phyloP scores from a whole-genome alignment of 768 basidiomycete genomes.

The Tricholoma hemisulphureum region DNA sequence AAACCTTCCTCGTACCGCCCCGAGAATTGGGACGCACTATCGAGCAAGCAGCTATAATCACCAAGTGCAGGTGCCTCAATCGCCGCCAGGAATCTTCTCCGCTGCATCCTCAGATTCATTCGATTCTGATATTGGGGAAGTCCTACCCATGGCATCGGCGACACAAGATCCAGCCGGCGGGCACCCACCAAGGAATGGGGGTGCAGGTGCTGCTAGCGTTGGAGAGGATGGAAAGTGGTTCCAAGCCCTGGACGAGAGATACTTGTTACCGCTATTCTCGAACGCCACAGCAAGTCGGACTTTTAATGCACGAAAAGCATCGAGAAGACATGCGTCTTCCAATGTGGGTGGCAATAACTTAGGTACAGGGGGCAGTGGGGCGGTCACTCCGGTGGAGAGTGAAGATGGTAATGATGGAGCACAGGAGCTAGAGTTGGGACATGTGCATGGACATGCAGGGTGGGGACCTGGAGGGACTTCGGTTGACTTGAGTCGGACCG shows the following conservation, averaged over 20 bases:
- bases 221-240: conserved; percentile 92
- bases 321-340: conserved; percentile 42
- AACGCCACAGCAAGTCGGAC: conserved; percentile 87
- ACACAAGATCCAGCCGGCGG: conserved; percentile 26
- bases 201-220: conserved; percentile 18
- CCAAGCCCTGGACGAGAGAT: conserved; percentile 92
- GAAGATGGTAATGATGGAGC: conserved; percentile 38
- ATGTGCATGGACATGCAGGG: conserved; percentile 7
- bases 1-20: conserved; percentile 29
- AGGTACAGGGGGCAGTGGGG: conserved; percentile 19
- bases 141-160: conserved; percentile 71
- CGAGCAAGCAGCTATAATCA: conserved; percentile 58
- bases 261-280: conserved; percentile 88
- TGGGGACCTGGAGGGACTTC: conserved; percentile 16
- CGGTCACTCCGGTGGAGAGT: conserved; percentile 39
- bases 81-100: conserved; percentile 48
- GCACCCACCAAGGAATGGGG: conserved; percentile 24
- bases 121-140: conserved; percentile 74
- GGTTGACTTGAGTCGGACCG: conserved; percentile 53
- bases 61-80: conserved; percentile 35
- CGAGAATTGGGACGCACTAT: conserved; percentile 59
- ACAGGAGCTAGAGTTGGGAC: conserved; percentile 46
- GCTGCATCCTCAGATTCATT: conserved; percentile 73
- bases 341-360: conserved; percentile 34
- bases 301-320: conserved; percentile 74